Conservation (phyloP, 2,329 filamentous ascomycete genomes). For the Colletotrichum chlorophyti region DNA sequence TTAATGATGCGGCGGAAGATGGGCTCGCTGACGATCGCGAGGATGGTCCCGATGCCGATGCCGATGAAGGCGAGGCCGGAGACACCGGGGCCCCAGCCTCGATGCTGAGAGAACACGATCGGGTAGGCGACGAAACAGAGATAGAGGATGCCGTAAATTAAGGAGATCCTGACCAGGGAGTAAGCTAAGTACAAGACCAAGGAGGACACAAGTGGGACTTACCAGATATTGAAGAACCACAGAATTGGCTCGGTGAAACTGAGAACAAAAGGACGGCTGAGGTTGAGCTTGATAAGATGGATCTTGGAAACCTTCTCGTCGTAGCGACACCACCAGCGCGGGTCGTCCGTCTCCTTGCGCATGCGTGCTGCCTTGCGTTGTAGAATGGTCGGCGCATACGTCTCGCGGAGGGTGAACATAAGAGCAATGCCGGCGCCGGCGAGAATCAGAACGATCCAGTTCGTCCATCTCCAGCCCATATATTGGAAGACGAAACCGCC, state of each 20-base stretch:
- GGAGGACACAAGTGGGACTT: slow-evolving; percentile 30
- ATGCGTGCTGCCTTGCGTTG: slow-evolving; percentile 68
- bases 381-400: slow-evolving; percentile 76
- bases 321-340: slow-evolving; percentile 80
- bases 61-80: slow-evolving; percentile 82
- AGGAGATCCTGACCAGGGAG: slow-evolving; percentile 65
- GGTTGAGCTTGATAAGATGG: slow-evolving; percentile 74
- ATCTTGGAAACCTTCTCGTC: slow-evolving; percentile 73
- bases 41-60: slow-evolving; percentile 68
- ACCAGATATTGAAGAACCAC: slow-evolving; percentile 74
- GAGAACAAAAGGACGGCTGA: slow-evolving; percentile 80
- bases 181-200: not conserved
- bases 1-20: slow-evolving; percentile 81
- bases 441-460: slow-evolving; percentile 81
- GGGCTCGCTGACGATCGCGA: slow-evolving; percentile 71
- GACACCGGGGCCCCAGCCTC: slow-evolving; percentile 78
- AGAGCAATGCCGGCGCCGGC: slow-evolving; percentile 66
- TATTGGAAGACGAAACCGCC: slow-evolving; percentile 82
- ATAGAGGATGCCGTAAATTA: slow-evolving; percentile 87
- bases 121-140: slow-evolving; percentile 92
- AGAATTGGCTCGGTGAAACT: slow-evolving; percentile 82
- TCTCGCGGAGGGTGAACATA: slow-evolving; percentile 72
- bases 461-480: slow-evolving; percentile 87
- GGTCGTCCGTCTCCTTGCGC: slow-evolving; percentile 73
- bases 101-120: slow-evolving; percentile 76